Base-by-base conservation (phyloP, 352 stramenopile species). In the Phytopythium ostracodes region DNA sequence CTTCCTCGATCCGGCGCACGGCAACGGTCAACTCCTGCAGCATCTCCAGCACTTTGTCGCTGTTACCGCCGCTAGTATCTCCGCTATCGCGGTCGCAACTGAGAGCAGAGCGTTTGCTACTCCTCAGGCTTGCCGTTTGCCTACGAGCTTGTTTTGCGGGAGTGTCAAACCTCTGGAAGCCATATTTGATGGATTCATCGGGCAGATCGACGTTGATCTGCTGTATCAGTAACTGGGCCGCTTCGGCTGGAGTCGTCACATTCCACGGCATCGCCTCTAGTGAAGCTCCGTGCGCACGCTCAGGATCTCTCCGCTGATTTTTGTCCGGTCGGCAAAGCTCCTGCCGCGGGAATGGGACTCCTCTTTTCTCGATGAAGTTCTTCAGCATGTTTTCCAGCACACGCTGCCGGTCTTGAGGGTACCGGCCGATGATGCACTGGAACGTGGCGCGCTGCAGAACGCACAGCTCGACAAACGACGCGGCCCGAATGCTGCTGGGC, bases 381-480 rank as follows among this genome's bases (percentile, higher is more conserved):
- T 63, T 24, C 18, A 70, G 17, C 38, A 70, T 66, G n/a, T 24
- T 36, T 0, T 25, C 66, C 1, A 70, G 42, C 4, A 70, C 64
- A 1, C 47, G 53, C 15, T 54, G 59, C 17, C 64, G 59, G 20
- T 70, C 64, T 22, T 63, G 59, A 0, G 59, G 64, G 35, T 63
- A 63, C 1, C 53, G 46, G 0, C 36, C 58, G 0, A 58, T 35
- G 2, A 47, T 44, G 7, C 11, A 12, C 31, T 70, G 64, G 9
- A 69, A 69, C 7, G 29, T n/a, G 7, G 1, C 10, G 52, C 52
- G 52, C 15, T 58, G 18, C 7, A 69, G 44, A 4, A 67, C 40
- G 14, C 63, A 67, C 33, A 74, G 63, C 25, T 71, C 67, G 14
- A 69, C 65, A 40, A 65, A 76, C 0, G 65, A 70, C 0, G 54